Base-by-base conservation (phyloP, 495 filamentous ascomycete genomes). In the Arthonia radiata region DNA sequence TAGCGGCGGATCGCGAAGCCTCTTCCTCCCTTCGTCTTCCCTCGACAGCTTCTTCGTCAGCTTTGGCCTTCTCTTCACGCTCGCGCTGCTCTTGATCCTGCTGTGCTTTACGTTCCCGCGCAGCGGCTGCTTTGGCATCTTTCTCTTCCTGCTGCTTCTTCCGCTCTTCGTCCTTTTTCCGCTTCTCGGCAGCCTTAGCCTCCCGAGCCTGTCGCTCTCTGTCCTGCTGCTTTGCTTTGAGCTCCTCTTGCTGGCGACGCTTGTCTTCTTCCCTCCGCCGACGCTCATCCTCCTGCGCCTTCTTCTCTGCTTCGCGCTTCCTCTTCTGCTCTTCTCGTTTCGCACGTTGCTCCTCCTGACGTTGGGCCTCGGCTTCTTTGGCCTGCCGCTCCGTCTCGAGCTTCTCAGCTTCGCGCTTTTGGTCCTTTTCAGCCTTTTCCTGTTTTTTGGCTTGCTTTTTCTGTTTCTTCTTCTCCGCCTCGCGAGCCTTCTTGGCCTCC, bases 281-380 rank as follows among this genome's bases (percentile, higher is more conserved):
- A 15, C 72, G 69, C 37, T 91, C 86, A 38, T 91, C 83, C 31
- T 91, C 77, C 38, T 75, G 72, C 15, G 73, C 75, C 48, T 76
- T 89, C 37, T 71, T 77, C 44, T 89, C 79, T n/a, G 75, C 72
- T 38, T 97, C 86, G 7, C 6, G 19, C 34, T 70, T 76, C 52
- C 82, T 83, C 57, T 73, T 86, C 43, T 79, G 82, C 44, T 91
- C 86, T 43, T 93, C 86, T 17, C 70, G 67, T 50, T 71, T 86
- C 27, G 53, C 48, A 27, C 64, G 60, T 39, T 72, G 68, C 46
- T 92, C 81, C 38, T 91, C 80, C 4, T 60, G 53, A 35, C 73
- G 80, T 45, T 71, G 73, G 31, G 70, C 65, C 36, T 93, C 80
- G 5, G 71, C 66, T 6, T 65, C 79, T 36, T 64, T 63, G 19